phyloP scores from a whole-genome alignment of 2,329 filamentous ascomycete species.

The Alternaria triticina region DNA sequence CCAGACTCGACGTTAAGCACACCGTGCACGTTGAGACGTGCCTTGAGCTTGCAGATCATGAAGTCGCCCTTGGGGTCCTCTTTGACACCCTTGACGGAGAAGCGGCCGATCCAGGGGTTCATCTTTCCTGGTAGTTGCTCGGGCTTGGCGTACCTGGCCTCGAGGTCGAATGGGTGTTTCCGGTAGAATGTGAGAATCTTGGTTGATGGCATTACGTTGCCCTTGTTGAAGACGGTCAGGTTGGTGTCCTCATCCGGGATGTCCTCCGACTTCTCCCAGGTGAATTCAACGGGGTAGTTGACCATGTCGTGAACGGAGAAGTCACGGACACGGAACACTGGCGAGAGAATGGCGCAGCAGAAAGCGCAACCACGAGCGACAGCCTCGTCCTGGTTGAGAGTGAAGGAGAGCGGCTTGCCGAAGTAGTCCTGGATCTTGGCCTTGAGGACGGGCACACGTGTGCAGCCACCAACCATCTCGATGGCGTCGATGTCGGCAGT shows the following conservation, averaged over 20 bases:
- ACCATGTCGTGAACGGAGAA: conserved; percentile 98
- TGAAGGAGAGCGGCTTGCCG: conserved; percentile 88
- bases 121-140: conserved; percentile 86
- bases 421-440: conserved; percentile 89
- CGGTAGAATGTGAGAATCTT: conserved; percentile 99
- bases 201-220: conserved; percentile 95
- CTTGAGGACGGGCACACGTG: conserved; percentile 93
- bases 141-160: conserved; percentile 90
- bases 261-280: conserved; percentile 97
- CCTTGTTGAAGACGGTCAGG: conserved; percentile 95
- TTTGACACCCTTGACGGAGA: conserved; percentile 98
- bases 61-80: conserved; percentile 93
- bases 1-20: conserved; percentile 95
- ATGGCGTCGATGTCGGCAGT: conserved; percentile 90
- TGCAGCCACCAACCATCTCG: conserved; percentile 93
- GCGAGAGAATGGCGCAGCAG: conserved; percentile 95
- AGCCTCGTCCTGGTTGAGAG: conserved; percentile 97
- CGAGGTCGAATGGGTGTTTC: conserved; percentile 95
- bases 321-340: conserved; percentile 97
- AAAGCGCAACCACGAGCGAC: conserved; percentile 95
- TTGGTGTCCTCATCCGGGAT: conserved; percentile 98
- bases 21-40: conserved; percentile 93
- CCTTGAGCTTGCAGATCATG: conserved; percentile 99
- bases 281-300: conserved; percentile 97
- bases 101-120: conserved; percentile 94